Evolutionary conservation across 1,139 yeast species (phyloP), one percentile per base, ranked within the genome.

Genomic region (Debaryomyces udenii): DNA sequence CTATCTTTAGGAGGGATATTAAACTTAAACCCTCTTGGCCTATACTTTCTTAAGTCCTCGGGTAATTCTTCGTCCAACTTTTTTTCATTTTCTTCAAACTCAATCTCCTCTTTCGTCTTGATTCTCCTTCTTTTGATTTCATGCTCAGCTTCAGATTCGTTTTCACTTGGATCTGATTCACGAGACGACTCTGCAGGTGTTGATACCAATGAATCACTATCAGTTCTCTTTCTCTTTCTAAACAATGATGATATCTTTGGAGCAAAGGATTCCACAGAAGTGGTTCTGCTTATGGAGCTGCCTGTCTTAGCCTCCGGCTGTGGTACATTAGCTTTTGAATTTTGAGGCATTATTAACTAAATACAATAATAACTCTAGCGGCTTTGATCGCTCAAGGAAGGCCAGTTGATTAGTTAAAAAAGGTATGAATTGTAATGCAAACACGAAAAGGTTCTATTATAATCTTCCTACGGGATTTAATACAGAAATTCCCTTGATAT

Each of bases 1-100:
- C 97, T 76, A 59, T 86, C 96, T 10, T 65, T 70, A 1, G 97
- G 95, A 3, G 99, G 99, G 20, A 83, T 53, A 52, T 88, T 89
- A 64, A 93, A 81, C 50, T 68, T 66, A 61, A 59, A 83, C 0
- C 95, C 95, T 20, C 59, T 60, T 7, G 96, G 95, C 54, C 94
- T 76, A 59, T 71, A 86, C 59, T 80, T 84, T 39, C 88, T 66
- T 47, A 76, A 74, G 44, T 83, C 81, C 39, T 72, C 81, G 1
- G 90, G 89, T 37, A 85, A 65, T 49, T 69, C 77, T 9, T 65
- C 80, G 50, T 83, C 90, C 45, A 76, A 73, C 48, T 71, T 69
- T 42, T 62, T 65, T 55, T 86, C 94, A 20, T 62, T 58, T 39
- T 68, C 73, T 43, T 74, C 73, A 45, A 77, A 74, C 42, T 62